A percentile compares a stretch with the other conserved stretches of the same genome.
phyloP scores from a whole-genome alignment of 2,329 filamentous ascomycete species.

The Cladosporium sp. region DNA sequence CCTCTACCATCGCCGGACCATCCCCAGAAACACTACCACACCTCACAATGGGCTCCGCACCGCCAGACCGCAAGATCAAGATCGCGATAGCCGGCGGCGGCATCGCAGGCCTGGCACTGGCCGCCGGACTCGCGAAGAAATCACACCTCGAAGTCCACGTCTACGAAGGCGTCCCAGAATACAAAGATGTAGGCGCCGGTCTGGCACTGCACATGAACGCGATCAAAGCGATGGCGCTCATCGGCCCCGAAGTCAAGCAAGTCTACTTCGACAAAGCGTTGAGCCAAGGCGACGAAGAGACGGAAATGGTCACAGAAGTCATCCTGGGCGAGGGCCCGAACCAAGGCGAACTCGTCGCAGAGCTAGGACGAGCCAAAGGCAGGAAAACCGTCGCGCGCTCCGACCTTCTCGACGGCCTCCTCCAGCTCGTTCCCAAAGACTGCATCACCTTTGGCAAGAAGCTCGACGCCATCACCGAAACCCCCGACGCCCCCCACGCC shows the following conservation, averaged over 20 bases:
- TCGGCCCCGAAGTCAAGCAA: constrained; percentile 33
- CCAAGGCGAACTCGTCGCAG: constrained; percentile 38
- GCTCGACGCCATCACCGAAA: constrained; percentile 30
- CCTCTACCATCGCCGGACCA: background rate
- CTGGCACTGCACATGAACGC: constrained; percentile 50
- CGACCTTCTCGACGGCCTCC: constrained; percentile 45
- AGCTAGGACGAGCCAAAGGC: constrained; percentile 31
- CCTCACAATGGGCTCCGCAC: constrained; percentile 5
- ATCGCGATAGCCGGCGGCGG: constrained; percentile 47
- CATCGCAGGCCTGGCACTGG: constrained; percentile 45
- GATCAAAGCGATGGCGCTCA: constrained; percentile 41
- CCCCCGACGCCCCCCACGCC: constrained; percentile 24
- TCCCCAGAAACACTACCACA: background rate
- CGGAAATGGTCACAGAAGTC: constrained; percentile 30
- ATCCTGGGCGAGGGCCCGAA: constrained; percentile 28
- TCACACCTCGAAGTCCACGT: constrained; percentile 41
- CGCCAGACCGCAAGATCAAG: constrained; percentile 24
- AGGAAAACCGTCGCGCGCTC: constrained; percentile 38
- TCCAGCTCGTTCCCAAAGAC: constrained; percentile 38
- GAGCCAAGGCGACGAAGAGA: constrained; percentile 37
- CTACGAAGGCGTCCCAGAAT: constrained; percentile 44
- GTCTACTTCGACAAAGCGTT: constrained; percentile 45
- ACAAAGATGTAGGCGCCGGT: constrained; percentile 44
- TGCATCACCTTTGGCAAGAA: constrained; percentile 41
- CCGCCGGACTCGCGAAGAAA: constrained; percentile 40